Evolutionary conservation across 1,139 yeast species (phyloP), one percentile per base, ranked within the genome.

Genomic region (Diutina siamensis): DNA sequence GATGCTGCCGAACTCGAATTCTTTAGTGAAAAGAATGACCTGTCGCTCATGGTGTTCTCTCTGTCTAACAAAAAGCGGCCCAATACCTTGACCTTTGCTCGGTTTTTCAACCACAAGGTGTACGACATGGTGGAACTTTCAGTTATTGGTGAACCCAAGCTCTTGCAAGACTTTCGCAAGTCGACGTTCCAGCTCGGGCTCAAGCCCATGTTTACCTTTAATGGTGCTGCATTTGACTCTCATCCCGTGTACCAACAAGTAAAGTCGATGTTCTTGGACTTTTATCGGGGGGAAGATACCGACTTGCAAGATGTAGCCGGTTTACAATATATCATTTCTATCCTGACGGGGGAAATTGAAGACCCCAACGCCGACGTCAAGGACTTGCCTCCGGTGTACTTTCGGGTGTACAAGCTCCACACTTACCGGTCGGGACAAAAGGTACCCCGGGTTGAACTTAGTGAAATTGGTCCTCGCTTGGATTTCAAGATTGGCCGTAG

Each of bases 121-220:
- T 89, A 83, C 60, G 99, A 92, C 61, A 92, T 92, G 97, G 72
- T 92, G 57, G 99, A 94, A 67, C 71, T 92, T 50, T 76, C 84
- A 47, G 77, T 89, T 46, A 80, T 78, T 52, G 77, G 76, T 46
- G 76, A 80, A 59, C 75, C 65, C 61, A 87, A 86, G 61, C 70
- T 89, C 45, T 69, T 92, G 49, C 68, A 75, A 51, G 97, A 92
- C 54, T 92, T 92, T 71, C 80, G 75, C 55, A 83, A 83, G 56
- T 63, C 72, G 47, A 86, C 97, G 1, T 87, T 89, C 64, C 77
- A 83, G 44, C 71, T 92, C 44, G 99, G 99, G 27, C 71, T 89
- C 62, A 89, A 87, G 62, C 99, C 99, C 48, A 80, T 92, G 89
- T 84, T 92, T 64, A 74, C 84, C 5, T 92, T 92, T 68, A 88